Evolutionary conservation across 2,329 filamentous ascomycete genomes (phyloP).

Genomic region (Aspergillus neoniger): DNA sequence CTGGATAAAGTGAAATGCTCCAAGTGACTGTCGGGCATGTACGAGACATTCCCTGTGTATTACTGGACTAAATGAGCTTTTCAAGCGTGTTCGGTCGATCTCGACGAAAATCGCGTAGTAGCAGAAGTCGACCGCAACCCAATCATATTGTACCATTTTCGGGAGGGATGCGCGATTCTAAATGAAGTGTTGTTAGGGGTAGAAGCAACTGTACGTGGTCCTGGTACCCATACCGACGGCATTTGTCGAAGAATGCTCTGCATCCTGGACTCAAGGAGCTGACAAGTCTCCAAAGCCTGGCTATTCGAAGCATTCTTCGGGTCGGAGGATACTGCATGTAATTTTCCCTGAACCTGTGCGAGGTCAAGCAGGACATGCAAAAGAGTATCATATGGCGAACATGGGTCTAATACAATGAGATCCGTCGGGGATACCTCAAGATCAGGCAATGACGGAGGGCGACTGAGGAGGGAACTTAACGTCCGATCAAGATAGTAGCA

Average conservation of each 20-base stretch:
- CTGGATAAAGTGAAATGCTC: slow-evolving; percentile 18
- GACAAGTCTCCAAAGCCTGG: slow-evolving; percentile 12
- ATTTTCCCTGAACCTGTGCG: slow-evolving; percentile 14
- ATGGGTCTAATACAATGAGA: background rate
- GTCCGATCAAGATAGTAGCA: slow-evolving; percentile 33
- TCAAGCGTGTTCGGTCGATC: slow-evolving; percentile 28
- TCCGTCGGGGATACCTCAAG: slow-evolving; percentile 11
- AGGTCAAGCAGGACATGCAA: slow-evolving; percentile 16
- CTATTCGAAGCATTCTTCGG: background rate
- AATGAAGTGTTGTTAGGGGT: background rate
- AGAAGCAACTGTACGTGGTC: background rate
- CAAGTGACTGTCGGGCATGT: slow-evolving; percentile 20
- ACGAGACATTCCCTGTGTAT: slow-evolving; percentile 27
- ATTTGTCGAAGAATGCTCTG: slow-evolving; percentile 19
- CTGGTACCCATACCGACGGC: slow-evolving; percentile 17
- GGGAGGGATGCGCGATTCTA: slow-evolving; percentile 18
- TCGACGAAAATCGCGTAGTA: slow-evolving; percentile 30
- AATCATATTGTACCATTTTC: slow-evolving; percentile 18
- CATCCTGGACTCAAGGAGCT: slow-evolving; percentile 22
- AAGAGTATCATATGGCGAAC: slow-evolving; percentile 12
- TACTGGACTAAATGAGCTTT: slow-evolving; percentile 19
- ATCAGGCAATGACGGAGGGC: slow-evolving; percentile 23
- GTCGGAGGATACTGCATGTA: slow-evolving; percentile 4
- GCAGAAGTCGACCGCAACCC: slow-evolving; percentile 27
- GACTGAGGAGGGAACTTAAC: slow-evolving; percentile 27